phyloP scores from a whole-genome alignment of 305 asterid species.

The Fraxinus angustifolia region DNA sequence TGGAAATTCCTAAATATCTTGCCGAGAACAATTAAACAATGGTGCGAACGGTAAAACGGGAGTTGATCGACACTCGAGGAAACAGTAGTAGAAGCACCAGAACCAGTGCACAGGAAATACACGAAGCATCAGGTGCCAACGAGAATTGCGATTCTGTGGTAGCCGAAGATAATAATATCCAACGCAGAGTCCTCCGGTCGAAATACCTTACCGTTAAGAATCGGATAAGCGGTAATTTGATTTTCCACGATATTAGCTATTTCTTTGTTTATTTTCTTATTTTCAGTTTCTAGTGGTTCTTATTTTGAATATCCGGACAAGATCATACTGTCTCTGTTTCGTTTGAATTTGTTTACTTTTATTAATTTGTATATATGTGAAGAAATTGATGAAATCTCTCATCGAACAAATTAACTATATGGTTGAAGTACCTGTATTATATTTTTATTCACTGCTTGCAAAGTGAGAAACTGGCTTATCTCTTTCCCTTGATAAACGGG shows the following conservation, averaged over 20 bases:
- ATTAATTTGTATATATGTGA: neutral
- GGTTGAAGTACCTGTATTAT: neutral
- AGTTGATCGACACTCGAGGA: constrained; percentile 11
- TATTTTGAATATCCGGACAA: neutral
- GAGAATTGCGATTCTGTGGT: neutral
- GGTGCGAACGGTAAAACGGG: constrained; percentile 38
- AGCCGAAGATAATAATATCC: constrained; percentile 22
- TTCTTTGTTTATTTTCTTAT: neutral
- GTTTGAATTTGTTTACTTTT: neutral
- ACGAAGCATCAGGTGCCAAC: constrained; percentile 17
- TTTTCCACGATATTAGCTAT: neutral
- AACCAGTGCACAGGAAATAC: constrained; percentile 21
- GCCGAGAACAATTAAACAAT: neutral
- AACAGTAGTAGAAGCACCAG: constrained; percentile 19
- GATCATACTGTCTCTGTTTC: neutral
- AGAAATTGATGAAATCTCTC: neutral
- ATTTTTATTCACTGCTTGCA: neutral
- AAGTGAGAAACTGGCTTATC: neutral
- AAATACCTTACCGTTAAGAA: constrained; percentile 45
- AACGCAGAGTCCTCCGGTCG: constrained; percentile 49
- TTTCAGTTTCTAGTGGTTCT: neutral
- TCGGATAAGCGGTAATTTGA: constrained; percentile 41
- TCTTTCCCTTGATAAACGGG: neutral
- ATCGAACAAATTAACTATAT: neutral
- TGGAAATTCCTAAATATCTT: neutral